A percentile compares a stretch with the other conserved stretches of the same genome.
phyloP scores from a whole-genome alignment of 768 basidiomycete species.

The Lactifluus subvellereus region DNA sequence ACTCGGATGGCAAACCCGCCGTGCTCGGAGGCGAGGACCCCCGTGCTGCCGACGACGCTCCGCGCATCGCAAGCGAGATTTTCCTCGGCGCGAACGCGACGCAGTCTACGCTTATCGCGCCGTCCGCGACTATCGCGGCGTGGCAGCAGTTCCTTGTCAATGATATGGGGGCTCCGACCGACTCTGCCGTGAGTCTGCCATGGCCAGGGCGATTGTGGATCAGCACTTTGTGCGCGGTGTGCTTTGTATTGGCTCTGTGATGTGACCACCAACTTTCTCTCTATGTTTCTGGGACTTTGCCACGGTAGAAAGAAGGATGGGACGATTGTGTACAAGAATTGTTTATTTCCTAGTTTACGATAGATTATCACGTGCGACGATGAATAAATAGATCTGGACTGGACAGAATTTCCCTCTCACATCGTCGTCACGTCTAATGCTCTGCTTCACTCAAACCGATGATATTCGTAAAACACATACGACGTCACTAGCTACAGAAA shows the following conservation, averaged over 20 bases:
- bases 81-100: constrained; percentile 42
- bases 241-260: neutral
- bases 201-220: neutral
- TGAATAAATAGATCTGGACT: no score
- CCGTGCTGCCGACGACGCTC: constrained; percentile 38
- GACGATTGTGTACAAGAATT: neutral
- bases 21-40: constrained; percentile 49
- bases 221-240: neutral
- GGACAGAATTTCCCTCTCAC: neutral
- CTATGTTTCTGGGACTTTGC: neutral
- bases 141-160: constrained; percentile 31
- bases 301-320: no score
- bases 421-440: neutral
- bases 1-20: constrained; percentile 25
- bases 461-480: constrained; percentile 13
- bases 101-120: constrained; percentile 27
- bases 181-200: constrained; percentile 1
- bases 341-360: no score
- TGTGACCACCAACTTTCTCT: neutral
- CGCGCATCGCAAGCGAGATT: constrained; percentile 54
- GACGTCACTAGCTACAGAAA: constrained; percentile 20
- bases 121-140: constrained; percentile 31
- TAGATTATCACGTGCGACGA: neutral
- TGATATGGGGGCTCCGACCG: constrained; percentile 22
- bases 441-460: neutral